Base-by-base conservation (phyloP, 805 yeast genomes). In the Candida alai region DNA sequence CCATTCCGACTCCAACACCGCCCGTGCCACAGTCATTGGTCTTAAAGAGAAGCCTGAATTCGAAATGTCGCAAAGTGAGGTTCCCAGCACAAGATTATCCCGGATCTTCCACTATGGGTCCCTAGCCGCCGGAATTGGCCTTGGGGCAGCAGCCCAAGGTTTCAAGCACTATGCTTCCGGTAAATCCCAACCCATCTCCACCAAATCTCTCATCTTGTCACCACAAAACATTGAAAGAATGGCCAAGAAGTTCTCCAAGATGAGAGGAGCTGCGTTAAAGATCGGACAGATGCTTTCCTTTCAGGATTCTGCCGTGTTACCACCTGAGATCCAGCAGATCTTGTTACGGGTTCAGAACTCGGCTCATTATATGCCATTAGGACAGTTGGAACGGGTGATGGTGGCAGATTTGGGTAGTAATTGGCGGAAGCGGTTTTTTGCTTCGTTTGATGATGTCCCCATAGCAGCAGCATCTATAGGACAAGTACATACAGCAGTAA, bases 251-350 rank as follows among this genome's bases (percentile, higher is more conserved):
- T 78, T 93, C 48, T 77, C 93, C 33, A 79, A 85, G 52, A 93
- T 93, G 98, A 74, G 98, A 52, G 98, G 98, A n/a, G 98, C 97
- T 2, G 98, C 98, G 3, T 68, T 93, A 52, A 93, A 93, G 53
- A 74, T 93, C 36, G 98, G 98, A n/a, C 98, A 93, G 61, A 77
- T 93, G 83, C 65, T 93, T 58, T 86, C 96, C 2, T 90, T 93
- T 58, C 98, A 93, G 60, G 97, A 90, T 56, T 78, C 82, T 40
- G 72, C 84, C 19, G 77, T 90, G 21, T 62, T 90, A 26, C 97
- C 98, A 1, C 70, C 73, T 26, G 96, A 89, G 49, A 74, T 93
- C 38, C 94, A 87, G 49, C 76, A 79, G 46, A 78, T 90, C 27
- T 63, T 93, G 46, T 62, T 85, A 32, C 68, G 88, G 20, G 96